These are phyloP conservation scores for Trametes sp. DNA, from an alignment of 1,284 basidiomycete genomes.

Conservation along the genomic window DNA sequence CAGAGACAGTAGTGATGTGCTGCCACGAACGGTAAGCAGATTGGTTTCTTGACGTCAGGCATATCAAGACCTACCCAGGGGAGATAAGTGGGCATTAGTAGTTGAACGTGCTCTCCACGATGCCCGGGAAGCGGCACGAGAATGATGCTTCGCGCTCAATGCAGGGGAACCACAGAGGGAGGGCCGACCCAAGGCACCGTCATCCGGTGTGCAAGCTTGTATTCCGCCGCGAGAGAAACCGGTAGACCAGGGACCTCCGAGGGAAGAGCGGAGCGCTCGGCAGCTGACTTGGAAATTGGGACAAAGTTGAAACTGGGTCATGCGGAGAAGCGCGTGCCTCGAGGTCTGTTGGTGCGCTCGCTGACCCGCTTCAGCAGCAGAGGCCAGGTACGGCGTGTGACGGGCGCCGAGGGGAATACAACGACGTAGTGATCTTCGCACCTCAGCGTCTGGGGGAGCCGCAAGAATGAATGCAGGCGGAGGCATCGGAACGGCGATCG, in stretches of 20 bases:
- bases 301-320: conserved; percentile 12
- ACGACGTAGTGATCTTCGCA: conserved; percentile 29
- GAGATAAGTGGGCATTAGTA: conserved; percentile 20
- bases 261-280: conserved; percentile 30
- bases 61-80: conserved; percentile 6
- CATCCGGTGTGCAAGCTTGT: conserved; percentile 12
- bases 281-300: conserved; percentile 20
- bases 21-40: not conserved
- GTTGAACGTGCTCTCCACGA: conserved; percentile 27
- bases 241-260: conserved; percentile 27
- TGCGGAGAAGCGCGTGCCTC: conserved; percentile 23
- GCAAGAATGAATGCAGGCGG: conserved; percentile 9
- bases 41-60: not conserved
- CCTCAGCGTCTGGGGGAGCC: conserved; percentile 21
- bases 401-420: conserved; percentile 17
- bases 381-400: not conserved
- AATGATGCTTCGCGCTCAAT: conserved; percentile 15
- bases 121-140: conserved; percentile 25
- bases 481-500: conserved; percentile 17
- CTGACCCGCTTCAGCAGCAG: not conserved
- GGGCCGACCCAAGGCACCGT: conserved; percentile 21
- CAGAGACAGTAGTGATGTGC: not conserved
- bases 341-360: conserved; percentile 17
- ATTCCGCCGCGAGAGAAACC: conserved; percentile 17
- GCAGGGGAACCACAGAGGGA: conserved; percentile 2